phyloP scores from a whole-genome alignment of 2,329 filamentous ascomycete genomes.

The Rhinocladiella mackenziei region DNA sequence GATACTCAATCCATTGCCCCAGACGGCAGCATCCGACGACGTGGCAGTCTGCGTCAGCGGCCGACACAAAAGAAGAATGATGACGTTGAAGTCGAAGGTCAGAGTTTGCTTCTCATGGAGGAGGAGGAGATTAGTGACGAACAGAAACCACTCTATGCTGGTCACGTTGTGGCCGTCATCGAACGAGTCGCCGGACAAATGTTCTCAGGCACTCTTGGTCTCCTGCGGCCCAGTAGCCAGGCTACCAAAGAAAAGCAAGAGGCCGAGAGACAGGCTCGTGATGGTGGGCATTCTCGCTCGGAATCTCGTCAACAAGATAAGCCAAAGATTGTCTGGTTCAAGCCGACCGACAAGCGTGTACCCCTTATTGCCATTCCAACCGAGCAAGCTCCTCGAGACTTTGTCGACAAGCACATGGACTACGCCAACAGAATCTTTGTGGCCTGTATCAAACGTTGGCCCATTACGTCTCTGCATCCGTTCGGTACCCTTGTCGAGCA shows the following conservation, averaged over 20 bases:
- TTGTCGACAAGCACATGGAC: slow-evolving; percentile 96
- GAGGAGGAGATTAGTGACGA: slow-evolving; percentile 99
- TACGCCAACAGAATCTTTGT: slow-evolving; percentile 98
- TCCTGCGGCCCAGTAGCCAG: slow-evolving; percentile 93
- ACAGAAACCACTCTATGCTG: slow-evolving; percentile 93
- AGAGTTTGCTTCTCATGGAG: slow-evolving; percentile 92
- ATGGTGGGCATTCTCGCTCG: slow-evolving; percentile 67
- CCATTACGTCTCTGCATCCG: slow-evolving; percentile 97
- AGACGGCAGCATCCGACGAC: slow-evolving; percentile 84
- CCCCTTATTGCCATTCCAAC: slow-evolving; percentile 97
- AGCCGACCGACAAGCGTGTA: slow-evolving; percentile 97
- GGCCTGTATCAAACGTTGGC: slow-evolving; percentile 98
- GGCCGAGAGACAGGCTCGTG: slow-evolving; percentile 85
- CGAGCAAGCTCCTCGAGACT: slow-evolving; percentile 94
- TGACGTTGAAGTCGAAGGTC: slow-evolving; percentile 96
- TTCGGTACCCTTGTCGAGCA: slow-evolving; percentile 97
- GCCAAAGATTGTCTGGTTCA: slow-evolving; percentile 99
- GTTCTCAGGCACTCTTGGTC: slow-evolving; percentile 94
- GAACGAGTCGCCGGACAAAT: slow-evolving; percentile 97
- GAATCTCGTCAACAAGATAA: slow-evolving; percentile 89
- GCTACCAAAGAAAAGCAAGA: slow-evolving; percentile 99
- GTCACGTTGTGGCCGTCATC: slow-evolving; percentile 94
- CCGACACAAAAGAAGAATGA: slow-evolving; percentile 99
- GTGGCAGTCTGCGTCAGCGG: slow-evolving; percentile 91
- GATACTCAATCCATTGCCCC: slow-evolving; percentile 59